phyloP scores from a whole-genome alignment of 2,329 filamentous ascomycete genomes.

The Arthrinium puccinioides region DNA sequence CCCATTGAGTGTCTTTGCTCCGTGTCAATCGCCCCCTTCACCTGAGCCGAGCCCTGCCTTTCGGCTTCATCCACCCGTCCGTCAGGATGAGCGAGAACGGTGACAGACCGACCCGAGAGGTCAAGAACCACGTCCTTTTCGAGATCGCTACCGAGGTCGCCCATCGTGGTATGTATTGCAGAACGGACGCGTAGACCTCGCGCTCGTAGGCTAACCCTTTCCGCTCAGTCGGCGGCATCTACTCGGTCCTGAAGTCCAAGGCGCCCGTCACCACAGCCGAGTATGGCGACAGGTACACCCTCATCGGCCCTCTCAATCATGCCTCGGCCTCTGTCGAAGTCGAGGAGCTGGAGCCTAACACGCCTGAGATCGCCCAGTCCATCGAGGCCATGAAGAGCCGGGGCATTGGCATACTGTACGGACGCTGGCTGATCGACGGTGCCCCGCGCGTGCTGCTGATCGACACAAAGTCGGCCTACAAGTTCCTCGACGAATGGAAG shows the following conservation, averaged over 20 bases:
- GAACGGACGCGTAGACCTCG: neutral
- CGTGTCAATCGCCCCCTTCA: no score
- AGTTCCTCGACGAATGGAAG: slow-evolving; percentile 94
- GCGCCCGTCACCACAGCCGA: slow-evolving; percentile 95
- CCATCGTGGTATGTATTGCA: slow-evolving; percentile 69
- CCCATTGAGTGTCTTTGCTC: no score
- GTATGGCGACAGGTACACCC: slow-evolving; percentile 94
- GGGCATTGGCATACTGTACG: slow-evolving; percentile 84
- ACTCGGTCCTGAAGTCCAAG: slow-evolving; percentile 98
- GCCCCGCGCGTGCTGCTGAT: slow-evolving; percentile 90
- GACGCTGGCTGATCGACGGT: slow-evolving; percentile 95
- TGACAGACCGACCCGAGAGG: slow-evolving; percentile 53
- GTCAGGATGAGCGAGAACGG: slow-evolving; percentile 38
- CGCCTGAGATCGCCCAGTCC: slow-evolving; percentile 70
- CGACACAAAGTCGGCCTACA: slow-evolving; percentile 88
- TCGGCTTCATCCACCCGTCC: neutral
- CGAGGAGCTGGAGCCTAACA: slow-evolving; percentile 80
- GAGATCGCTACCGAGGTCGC: slow-evolving; percentile 96
- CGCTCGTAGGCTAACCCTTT: neutral
- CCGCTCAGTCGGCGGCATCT: slow-evolving; percentile 82
- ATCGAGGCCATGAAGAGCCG: slow-evolving; percentile 91
- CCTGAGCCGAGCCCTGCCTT: no score
- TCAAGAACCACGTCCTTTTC: slow-evolving; percentile 93
- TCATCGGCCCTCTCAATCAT: slow-evolving; percentile 90
- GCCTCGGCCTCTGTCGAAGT: slow-evolving; percentile 96